Percentiles rank a stretch among this genome's conserved stretches.
Evolutionary conservation across 176 grass and related monocot genomes (phyloP).

Genomic region (Hyparrhenia diplandra): DNA sequence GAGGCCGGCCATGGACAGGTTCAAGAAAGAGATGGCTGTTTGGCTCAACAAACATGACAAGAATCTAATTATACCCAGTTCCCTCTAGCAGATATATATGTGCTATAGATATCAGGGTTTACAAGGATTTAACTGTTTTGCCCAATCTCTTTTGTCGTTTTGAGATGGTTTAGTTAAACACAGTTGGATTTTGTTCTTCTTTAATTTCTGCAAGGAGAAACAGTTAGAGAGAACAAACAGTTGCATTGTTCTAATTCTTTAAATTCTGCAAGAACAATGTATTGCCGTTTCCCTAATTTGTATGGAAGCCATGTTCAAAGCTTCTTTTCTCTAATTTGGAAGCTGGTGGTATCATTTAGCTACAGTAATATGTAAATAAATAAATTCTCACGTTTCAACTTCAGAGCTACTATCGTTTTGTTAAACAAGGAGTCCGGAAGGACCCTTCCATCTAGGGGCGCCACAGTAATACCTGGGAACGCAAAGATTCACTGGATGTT

Average conservation of each 20-base stretch:
- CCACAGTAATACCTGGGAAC: no score
- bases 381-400: not conserved
- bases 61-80: constrained; percentile 2
- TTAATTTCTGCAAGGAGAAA: not conserved
- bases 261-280: not conserved
- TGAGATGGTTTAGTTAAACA: not conserved
- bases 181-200: not conserved
- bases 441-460: no score
- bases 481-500: not conserved
- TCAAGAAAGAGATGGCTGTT: constrained; percentile 25
- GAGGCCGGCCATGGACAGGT: not conserved
- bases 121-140: no score
- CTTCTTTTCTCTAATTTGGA: not conserved
- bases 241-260: not conserved
- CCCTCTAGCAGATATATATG: no score
- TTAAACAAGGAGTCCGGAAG: not conserved
- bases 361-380: not conserved
- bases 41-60: constrained; percentile 18
- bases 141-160: not conserved
- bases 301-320: not conserved
- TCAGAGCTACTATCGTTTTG: not conserved
- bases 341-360: not conserved
- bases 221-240: not conserved
- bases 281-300: not conserved
- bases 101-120: no score